These are phyloP conservation scores for Dimocarpus longan DNA, from an alignment of 345 rosid genomes.

Conservation along the genomic window DNA sequence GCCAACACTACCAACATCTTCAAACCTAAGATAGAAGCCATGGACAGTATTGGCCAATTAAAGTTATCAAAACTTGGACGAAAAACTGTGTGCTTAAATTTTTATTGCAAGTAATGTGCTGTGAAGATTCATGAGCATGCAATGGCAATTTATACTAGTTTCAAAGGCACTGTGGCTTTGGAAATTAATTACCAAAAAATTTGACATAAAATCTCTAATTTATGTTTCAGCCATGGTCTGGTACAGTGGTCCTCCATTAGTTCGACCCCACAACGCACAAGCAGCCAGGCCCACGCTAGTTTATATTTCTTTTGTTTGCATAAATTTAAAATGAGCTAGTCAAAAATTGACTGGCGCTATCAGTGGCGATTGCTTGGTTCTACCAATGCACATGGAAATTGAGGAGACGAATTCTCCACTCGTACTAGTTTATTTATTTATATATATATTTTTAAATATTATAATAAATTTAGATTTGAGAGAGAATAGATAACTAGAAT, in stretches of 20 bases:
- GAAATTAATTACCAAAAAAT: background rate
- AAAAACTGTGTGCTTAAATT: background rate
- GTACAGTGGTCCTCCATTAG: too few species aligned
- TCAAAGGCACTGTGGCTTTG: background rate
- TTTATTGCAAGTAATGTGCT: constrained; percentile 6
- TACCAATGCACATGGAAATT: too few species aligned
- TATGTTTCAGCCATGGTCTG: background rate
- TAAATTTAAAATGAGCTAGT: too few species aligned
- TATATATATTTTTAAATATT: too few species aligned
- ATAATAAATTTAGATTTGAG: too few species aligned
- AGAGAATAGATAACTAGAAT: too few species aligned
- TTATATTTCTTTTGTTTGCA: background rate
- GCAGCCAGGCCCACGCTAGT: too few species aligned
- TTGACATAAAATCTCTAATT: too few species aligned
- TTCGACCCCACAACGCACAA: too few species aligned
- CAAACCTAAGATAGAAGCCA: constrained; percentile 39
- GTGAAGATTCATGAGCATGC: background rate
- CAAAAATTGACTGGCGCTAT: constrained; percentile 18
- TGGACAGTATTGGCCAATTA: background rate
- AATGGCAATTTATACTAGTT: constrained; percentile 18
- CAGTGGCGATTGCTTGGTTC: constrained; percentile 15
- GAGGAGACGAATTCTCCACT: too few species aligned
- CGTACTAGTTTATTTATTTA: too few species aligned
- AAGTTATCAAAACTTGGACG: background rate
- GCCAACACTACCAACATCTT: constrained; percentile 28